Conservation (phyloP, 2,329 filamentous ascomycete genomes). For the Biscogniauxia sp. region DNA sequence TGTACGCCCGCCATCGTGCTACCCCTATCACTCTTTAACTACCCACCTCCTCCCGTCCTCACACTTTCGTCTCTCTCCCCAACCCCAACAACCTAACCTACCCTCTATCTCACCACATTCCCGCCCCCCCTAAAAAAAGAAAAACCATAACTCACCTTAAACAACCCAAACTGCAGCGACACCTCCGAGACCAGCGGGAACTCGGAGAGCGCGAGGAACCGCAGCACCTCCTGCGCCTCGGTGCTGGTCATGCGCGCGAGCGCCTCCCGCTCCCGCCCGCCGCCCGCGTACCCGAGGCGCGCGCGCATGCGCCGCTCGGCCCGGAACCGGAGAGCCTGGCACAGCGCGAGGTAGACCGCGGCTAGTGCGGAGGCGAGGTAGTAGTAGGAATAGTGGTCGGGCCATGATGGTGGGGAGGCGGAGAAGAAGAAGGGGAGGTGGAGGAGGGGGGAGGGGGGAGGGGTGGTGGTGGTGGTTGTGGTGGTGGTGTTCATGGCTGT, state of each 20-base stretch:
- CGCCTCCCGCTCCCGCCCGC: constrained; percentile 20
- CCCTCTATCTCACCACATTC: too few relatives aligned
- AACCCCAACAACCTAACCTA: too few relatives aligned
- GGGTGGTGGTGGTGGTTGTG: too few relatives aligned
- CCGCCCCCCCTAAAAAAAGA: too few relatives aligned
- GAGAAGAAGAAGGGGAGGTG: neutral
- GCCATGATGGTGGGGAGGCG: neutral
- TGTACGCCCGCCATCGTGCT: neutral
- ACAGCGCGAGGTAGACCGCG: constrained; percentile 26
- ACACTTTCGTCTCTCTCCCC: neutral
- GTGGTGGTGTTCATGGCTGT: too few relatives aligned
- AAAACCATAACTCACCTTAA: constrained; percentile 26
- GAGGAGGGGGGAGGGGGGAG: too few relatives aligned
- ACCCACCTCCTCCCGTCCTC: neutral
- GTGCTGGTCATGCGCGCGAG: constrained; percentile 31
- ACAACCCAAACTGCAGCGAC: constrained; percentile 31
- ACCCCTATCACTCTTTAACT: too few relatives aligned
- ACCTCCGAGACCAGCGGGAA: constrained; percentile 27
- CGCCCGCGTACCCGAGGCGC: constrained; percentile 23
- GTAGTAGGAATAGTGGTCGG: constrained; percentile 2
- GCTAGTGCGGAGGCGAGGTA: constrained; percentile 9
- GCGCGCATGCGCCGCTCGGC: constrained; percentile 25
- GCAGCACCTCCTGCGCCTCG: constrained; percentile 32
- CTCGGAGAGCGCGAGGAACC: constrained; percentile 24
- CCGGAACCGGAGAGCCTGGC: constrained; percentile 28